These are phyloP conservation scores for Penicillium rolfsii DNA, from an alignment of 2,329 filamentous ascomycete genomes.

Conservation along the genomic window DNA sequence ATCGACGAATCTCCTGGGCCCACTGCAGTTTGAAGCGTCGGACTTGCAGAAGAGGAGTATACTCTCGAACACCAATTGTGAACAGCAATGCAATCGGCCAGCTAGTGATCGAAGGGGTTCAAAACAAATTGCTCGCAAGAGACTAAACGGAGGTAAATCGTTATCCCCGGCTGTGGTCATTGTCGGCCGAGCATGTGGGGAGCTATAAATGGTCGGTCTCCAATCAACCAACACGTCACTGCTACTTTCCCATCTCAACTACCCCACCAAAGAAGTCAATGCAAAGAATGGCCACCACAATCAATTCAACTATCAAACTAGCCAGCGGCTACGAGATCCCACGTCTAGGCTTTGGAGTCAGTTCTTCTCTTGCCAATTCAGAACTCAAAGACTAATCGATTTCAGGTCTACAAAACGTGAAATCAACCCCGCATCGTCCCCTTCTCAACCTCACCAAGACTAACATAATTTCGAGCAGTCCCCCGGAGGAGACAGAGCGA, in stretches of 20 bases:
- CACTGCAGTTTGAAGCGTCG: background rate
- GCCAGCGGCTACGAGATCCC: conserved; percentile 63
- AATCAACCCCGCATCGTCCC: background rate
- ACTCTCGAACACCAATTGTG: background rate
- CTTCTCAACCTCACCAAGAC: background rate
- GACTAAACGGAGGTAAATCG: background rate
- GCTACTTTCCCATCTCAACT: background rate
- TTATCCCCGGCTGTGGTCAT: background rate
- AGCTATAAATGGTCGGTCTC: background rate
- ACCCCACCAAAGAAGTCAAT: background rate
- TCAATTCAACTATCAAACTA: conserved; percentile 50
- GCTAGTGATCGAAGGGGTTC: background rate
- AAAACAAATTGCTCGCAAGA: background rate
- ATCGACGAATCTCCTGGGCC: background rate
- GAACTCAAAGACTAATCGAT: conserved; percentile 3
- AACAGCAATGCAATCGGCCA: background rate
- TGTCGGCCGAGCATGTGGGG: background rate
- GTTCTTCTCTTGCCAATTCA: conserved; percentile 19
- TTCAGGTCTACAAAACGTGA: conserved; percentile 28
- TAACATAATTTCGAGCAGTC: conserved; percentile 11
- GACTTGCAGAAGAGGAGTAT: background rate
- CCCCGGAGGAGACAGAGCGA: conserved; percentile 23
- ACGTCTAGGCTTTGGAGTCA: conserved; percentile 59
- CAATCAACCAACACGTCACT: background rate
- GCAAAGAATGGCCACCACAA: conserved; percentile 20